Percentiles rank a stretch among this genome's conserved stretches.
Conservation (phyloP, 2,329 filamentous ascomycete genomes). For the Neonectria sp. region DNA sequence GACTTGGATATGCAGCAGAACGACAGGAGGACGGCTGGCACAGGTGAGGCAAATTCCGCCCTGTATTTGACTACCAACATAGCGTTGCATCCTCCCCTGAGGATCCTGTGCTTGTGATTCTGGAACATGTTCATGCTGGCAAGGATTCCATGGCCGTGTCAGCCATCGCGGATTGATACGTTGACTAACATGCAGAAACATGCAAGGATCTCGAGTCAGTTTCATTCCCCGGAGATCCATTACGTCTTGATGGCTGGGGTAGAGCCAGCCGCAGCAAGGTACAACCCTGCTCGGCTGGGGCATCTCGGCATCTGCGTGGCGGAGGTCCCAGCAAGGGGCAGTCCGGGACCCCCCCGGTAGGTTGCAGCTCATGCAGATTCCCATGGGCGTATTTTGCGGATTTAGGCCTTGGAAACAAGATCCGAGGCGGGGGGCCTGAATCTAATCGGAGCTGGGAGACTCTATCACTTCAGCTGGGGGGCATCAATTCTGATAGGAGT, state of each 20-base stretch:
- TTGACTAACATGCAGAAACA: neutral
- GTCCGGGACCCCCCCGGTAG: constrained; percentile 12
- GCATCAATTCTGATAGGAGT: no score
- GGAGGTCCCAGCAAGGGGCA: neutral
- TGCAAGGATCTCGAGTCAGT: constrained; percentile 22
- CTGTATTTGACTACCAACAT: constrained; percentile 13
- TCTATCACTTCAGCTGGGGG: neutral
- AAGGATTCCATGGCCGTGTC: neutral
- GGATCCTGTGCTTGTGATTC: neutral
- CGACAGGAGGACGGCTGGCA: constrained; percentile 4
- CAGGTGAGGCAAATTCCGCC: constrained; percentile 10
- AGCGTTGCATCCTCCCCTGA: constrained; percentile 33
- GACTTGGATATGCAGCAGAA: constrained; percentile 6
- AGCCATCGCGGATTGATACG: constrained; percentile 19
- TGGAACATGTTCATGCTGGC: constrained; percentile 23
- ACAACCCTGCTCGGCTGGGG: neutral
- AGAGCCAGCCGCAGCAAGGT: neutral
- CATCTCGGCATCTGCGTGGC: constrained; percentile 22
- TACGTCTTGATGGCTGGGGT: constrained; percentile 2
- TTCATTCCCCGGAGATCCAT: constrained; percentile 13
- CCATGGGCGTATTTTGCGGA: neutral
- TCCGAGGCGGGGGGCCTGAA: neutral
- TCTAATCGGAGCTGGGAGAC: neutral
- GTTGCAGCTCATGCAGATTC: neutral
- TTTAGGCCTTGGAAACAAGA: neutral